These are phyloP conservation scores for Bjerkandera adusta DNA, from an alignment of 1,284 basidiomycete genomes.

Conservation along the genomic window DNA sequence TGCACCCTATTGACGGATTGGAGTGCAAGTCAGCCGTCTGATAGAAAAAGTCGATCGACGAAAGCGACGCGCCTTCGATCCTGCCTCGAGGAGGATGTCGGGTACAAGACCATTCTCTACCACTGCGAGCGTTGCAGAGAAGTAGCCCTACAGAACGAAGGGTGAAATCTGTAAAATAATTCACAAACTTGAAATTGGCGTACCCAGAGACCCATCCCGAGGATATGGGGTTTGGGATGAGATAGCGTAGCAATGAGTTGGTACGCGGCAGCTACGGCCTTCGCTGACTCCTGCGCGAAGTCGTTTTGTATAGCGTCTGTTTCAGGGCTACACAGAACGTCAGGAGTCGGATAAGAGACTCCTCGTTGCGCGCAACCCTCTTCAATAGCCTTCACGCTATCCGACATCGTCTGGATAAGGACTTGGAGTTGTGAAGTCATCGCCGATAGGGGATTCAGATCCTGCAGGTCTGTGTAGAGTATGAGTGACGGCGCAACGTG, in stretches of 20 bases:
- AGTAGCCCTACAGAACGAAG: neutral
- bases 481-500: too few species aligned
- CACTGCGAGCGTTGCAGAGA: neutral
- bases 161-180: neutral
- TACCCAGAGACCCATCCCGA: slow-evolving; percentile 4
- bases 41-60: neutral
- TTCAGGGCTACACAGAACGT: slow-evolving; percentile 5
- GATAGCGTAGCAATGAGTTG: slow-evolving; percentile 17
- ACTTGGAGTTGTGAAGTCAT: too few species aligned
- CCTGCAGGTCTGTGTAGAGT: too few species aligned
- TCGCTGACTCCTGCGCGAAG: slow-evolving; percentile 4
- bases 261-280: slow-evolving; percentile 15
- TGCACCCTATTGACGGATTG: slow-evolving; percentile 22
- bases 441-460: too few species aligned
- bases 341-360: slow-evolving; percentile 7
- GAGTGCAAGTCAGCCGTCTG: neutral
- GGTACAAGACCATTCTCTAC: slow-evolving; percentile 14
- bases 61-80: slow-evolving; percentile 12
- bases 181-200: neutral
- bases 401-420: slow-evolving; percentile 11
- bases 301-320: slow-evolving; percentile 6
- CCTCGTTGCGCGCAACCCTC: slow-evolving; percentile 1
- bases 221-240: slow-evolving; percentile 6
- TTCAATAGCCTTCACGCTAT: slow-evolving; percentile 10
- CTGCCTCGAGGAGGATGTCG: slow-evolving; percentile 23